A percentile compares a stretch with the other conserved stretches of the same genome.
Conservation (phyloP, 805 yeast species). For the Schizosaccharomyces osmophilus region DNA sequence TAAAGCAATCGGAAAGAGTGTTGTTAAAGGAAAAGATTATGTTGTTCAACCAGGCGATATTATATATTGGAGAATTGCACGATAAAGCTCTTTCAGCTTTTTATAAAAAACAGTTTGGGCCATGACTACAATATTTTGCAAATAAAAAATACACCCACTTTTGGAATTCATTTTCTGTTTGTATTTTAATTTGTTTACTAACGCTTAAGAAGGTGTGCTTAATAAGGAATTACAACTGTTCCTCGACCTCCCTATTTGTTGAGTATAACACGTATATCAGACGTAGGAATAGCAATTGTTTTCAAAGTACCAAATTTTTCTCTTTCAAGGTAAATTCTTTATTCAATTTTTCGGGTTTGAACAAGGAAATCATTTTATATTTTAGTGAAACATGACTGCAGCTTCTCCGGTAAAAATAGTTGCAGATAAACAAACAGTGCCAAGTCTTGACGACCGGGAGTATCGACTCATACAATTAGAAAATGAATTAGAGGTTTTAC, state of each 20-base stretch:
- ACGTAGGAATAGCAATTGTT: too few relatives aligned
- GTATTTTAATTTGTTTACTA: too few relatives aligned
- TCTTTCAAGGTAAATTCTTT: too few relatives aligned
- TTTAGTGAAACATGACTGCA: not conserved
- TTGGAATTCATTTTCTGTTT: too few relatives aligned
- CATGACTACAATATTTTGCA: too few relatives aligned
- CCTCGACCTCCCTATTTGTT: too few relatives aligned
- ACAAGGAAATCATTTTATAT: not conserved
- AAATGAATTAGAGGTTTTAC: slow-evolving; percentile 42
- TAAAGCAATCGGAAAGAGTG: slow-evolving; percentile 68
- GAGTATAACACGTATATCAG: too few relatives aligned
- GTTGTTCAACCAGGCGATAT: slow-evolving; percentile 89
- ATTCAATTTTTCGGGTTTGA: not conserved
- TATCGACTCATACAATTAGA: slow-evolving; percentile 43
- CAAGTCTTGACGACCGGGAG: slow-evolving; percentile 38
- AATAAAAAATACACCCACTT: too few relatives aligned
- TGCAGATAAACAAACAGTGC: not conserved
- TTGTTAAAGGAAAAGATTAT: slow-evolving; percentile 82
- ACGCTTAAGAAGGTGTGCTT: too few relatives aligned
- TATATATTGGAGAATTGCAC: slow-evolving; percentile 25
- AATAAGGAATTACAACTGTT: too few relatives aligned
- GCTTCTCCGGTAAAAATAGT: not conserved
- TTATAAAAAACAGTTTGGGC: not conserved
- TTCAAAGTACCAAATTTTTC: too few relatives aligned
- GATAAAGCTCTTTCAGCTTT: not conserved